phyloP scores from a whole-genome alignment of 2,329 filamentous ascomycete species.

The Stachybotrys elegans region DNA sequence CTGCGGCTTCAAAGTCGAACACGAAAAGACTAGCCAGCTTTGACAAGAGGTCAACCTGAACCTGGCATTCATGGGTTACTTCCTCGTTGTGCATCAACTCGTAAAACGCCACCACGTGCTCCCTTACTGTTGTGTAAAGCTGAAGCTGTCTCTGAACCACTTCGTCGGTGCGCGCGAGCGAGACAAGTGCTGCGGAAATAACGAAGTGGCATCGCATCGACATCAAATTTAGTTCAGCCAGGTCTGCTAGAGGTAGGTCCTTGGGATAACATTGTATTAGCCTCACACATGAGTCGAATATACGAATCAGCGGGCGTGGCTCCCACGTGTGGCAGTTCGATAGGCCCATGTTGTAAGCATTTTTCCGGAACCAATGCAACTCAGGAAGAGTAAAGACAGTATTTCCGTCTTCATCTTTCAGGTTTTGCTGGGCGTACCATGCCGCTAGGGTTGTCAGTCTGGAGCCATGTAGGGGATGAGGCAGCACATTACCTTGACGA shows the following conservation, averaged over 20 bases:
- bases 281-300: conserved; percentile 49
- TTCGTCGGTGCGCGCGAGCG: conserved; percentile 48
- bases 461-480: too few species aligned
- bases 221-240: conserved; percentile 50
- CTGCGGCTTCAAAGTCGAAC: conserved; percentile 74
- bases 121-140: conserved; percentile 56
- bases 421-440: conserved; percentile 24
- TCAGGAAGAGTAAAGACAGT: conserved; percentile 58
- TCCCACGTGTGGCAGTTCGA: conserved; percentile 53
- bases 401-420: conserved; percentile 31
- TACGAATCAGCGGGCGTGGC: conserved; percentile 45
- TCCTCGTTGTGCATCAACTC: conserved; percentile 32
- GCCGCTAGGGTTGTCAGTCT: conserved; percentile 17
- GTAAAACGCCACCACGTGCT: conserved; percentile 57
- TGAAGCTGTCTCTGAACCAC: conserved; percentile 47
- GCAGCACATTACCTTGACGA: too few species aligned
- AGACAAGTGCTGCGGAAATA: conserved; percentile 43
- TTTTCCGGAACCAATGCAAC: conserved; percentile 79
- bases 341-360: conserved; percentile 72
- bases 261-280: conserved; percentile 48
- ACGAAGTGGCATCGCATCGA: conserved; percentile 69
- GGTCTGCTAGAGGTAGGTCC: conserved; percentile 34
- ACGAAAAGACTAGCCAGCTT: conserved; percentile 65
- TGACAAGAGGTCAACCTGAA: conserved; percentile 46
- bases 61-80: conserved; percentile 34